Evolutionary conservation across 2,329 filamentous ascomycete genomes (phyloP), one percentile per base, ranked within the genome.

Genomic region (Penicillium concentricum): DNA sequence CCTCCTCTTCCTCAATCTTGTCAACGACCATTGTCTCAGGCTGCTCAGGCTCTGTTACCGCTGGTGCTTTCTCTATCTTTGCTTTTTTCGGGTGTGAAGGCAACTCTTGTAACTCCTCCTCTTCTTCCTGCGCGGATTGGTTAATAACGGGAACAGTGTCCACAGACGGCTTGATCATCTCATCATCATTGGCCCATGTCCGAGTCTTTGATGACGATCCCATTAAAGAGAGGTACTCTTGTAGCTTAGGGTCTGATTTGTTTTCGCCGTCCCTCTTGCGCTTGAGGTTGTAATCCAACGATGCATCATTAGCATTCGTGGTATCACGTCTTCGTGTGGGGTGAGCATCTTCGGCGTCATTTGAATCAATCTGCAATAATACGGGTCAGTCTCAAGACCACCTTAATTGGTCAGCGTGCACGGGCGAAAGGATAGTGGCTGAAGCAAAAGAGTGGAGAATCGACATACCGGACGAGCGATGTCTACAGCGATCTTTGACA

Each of bases 401-500:
- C 67, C 69, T 74, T 70, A 57, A 71, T 59, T 62, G 69, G 72
- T 74, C 72, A 74, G 72, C 72, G 67, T 64, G 68, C 62, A 65
- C 64, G 64, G 63, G 66, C 46, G 64, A 61, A 61, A 69, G 58
- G 45, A 54, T 32, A 32, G 53, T 52, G 54, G 51, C 43, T 63
- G 54, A 55, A 51, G 49, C 56, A 61, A 61, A 30, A 54, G 47
- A 42, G n/a, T 43, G 35, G 57, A 50, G 45, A 38, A 48, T 48
- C 34, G 51, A 76, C 84, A 72, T 79, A 95, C 89, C 58, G 94
- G 88, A 73, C 85, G 87, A 55, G 94, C 94, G 69, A 94, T 79
- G 78, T 97, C 92, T 60, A 97, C 94, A 30, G 83, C 84, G 68
- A 99, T 92, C 79, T 88, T 95, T 56, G 92, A 96, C 90, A 97